These are phyloP conservation scores for Mycena epipterygia DNA, from an alignment of 768 basidiomycete species.

Conservation along the genomic window DNA sequence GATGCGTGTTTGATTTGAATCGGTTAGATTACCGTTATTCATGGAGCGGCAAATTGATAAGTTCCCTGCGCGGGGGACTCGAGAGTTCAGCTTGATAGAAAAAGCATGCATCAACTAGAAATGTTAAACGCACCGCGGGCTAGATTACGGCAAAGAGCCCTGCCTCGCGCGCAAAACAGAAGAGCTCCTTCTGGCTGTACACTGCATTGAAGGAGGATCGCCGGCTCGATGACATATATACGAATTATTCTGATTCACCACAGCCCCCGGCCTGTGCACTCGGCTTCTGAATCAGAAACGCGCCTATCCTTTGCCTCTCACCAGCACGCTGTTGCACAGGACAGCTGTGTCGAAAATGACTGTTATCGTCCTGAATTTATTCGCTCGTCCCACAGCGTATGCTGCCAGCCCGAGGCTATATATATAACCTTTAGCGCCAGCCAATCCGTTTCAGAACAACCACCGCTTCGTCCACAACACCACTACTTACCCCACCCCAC, in stretches of 20 bases:
- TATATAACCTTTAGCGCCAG: constrained; percentile 27
- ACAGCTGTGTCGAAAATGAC: constrained; percentile 15
- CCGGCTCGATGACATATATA: no score
- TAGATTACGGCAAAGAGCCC: no score
- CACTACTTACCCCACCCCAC: constrained; percentile 13
- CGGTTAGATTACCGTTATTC: no score
- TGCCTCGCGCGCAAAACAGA: no score
- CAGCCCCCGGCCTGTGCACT: constrained; percentile 14
- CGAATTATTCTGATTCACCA: no score
- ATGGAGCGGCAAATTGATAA: no score
- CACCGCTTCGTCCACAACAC: constrained; percentile 4
- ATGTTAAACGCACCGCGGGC: no score
- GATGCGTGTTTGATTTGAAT: neutral
- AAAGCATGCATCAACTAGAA: no score
- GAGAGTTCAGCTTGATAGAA: no score
- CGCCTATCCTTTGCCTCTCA: neutral
- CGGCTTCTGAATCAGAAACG: constrained; percentile 15
- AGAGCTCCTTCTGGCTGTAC: no score
- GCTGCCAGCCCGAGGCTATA: neutral
- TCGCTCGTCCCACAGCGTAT: neutral
- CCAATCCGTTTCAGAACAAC: constrained; percentile 25
- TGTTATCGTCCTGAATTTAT: constrained; percentile 13
- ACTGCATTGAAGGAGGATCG: no score
- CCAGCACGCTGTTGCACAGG: constrained; percentile 19
- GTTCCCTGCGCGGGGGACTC: no score